Conservation (phyloP, 192 early-diverging fungal species). For the Entophlyctis helioformis region DNA sequence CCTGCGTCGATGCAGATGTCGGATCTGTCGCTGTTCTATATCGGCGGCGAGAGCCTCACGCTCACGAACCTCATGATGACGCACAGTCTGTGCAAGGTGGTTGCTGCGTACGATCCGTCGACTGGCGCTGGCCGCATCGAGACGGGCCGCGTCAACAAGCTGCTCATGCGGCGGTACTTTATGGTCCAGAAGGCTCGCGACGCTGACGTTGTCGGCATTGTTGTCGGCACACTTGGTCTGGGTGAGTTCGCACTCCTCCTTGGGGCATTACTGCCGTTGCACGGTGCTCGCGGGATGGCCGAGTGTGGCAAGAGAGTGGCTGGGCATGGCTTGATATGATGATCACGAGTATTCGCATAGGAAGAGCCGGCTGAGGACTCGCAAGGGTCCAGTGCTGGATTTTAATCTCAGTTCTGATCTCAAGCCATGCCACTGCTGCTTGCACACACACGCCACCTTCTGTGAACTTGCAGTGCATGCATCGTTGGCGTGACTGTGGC, state of each 20-base stretch:
- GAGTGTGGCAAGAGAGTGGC: too few species aligned
- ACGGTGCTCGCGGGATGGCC: too few species aligned
- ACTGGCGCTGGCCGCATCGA: conserved; percentile 34
- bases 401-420: too few species aligned
- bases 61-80: conserved; percentile 84
- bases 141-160: conserved; percentile 7
- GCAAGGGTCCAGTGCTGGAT: too few species aligned
- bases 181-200: conserved; percentile 88
- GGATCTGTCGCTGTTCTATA: conserved; percentile 66
- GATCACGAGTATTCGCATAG: conserved; percentile 11
- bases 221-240: conserved; percentile 89
- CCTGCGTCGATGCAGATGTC: conserved; percentile 23
- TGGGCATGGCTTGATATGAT: too few species aligned
- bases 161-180: conserved; percentile 51
- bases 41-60: conserved; percentile 71
- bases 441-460: too few species aligned
- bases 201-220: conserved; percentile 85
- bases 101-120: conserved; percentile 60
- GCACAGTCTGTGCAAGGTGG: conserved; percentile 44
- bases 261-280: neutral
- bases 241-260: conserved; percentile 35
- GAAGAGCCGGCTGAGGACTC: conserved; percentile 19
- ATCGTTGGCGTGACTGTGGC: too few species aligned
- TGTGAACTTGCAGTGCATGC: too few species aligned
- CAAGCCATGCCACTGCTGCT: too few species aligned